phyloP scores from a whole-genome alignment of 257 asterid species.

The Avicennia marina region DNA sequence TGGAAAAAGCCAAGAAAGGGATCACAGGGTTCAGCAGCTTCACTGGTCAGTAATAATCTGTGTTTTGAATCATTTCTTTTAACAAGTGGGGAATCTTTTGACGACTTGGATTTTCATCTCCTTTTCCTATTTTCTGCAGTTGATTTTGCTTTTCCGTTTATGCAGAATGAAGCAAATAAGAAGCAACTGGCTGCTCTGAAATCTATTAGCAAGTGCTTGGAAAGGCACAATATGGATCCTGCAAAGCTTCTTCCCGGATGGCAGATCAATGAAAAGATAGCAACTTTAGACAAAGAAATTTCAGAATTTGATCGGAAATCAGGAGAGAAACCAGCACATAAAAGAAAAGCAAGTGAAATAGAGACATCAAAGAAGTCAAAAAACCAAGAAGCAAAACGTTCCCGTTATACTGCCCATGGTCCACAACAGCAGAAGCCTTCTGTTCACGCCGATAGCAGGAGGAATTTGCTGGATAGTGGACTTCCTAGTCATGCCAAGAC shows the following conservation, averaged over 20 bases:
- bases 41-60: conserved; percentile 32
- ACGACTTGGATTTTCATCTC: conserved; percentile 4
- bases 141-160: conserved; percentile 9
- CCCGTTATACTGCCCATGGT: conserved; percentile 34
- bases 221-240: conserved; percentile 54
- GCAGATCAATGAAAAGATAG: conserved; percentile 59
- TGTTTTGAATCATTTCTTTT: too few species aligned
- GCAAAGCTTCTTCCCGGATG: conserved; percentile 64
- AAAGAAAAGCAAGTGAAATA: conserved; percentile 51
- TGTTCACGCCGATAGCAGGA: conserved; percentile 26
- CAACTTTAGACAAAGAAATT: conserved; percentile 50
- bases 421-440: conserved; percentile 29
- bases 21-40: conserved; percentile 35
- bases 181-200: conserved; percentile 45
- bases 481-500: conserved; percentile 23
- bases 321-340: conserved; percentile 29
- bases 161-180: conserved; percentile 69
- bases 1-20: conserved; percentile 41
- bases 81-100: not conserved
- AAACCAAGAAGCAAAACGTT: conserved; percentile 47
- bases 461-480: conserved; percentile 23
- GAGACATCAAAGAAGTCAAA: conserved; percentile 36
- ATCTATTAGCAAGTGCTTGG: conserved; percentile 55
- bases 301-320: conserved; percentile 28
- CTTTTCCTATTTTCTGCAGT: not conserved